phyloP scores from a whole-genome alignment of 495 filamentous ascomycete species.

The Neurospora tetraspora region DNA sequence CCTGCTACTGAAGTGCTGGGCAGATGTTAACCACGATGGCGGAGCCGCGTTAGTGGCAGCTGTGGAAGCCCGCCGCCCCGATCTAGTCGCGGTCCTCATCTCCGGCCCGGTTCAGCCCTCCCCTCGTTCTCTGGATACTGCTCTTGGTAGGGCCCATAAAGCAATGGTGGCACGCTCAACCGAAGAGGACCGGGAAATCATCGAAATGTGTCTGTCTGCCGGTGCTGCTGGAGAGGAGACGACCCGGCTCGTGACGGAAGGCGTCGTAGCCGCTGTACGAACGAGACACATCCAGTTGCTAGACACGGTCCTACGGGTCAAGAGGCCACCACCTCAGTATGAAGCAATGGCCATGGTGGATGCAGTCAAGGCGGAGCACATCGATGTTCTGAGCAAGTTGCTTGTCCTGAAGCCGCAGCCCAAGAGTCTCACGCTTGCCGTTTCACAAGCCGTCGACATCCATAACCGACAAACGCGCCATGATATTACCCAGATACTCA shows the following conservation, averaged over 20 bases:
- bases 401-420: slow-evolving; percentile 13
- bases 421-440: slow-evolving; percentile 11
- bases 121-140: slow-evolving; percentile 16
- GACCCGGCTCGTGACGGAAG: slow-evolving; percentile 12
- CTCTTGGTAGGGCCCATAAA: slow-evolving; percentile 9
- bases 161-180: slow-evolving; percentile 6
- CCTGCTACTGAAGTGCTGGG: slow-evolving; percentile 17
- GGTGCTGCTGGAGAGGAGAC: slow-evolving; percentile 19
- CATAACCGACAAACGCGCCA: slow-evolving; percentile 7
- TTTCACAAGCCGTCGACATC: slow-evolving; percentile 16
- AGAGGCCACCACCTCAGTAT: slow-evolving; percentile 6
- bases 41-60: slow-evolving; percentile 15
- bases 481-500: slow-evolving; percentile 9
- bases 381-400: slow-evolving; percentile 14
- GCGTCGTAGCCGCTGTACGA: slow-evolving; percentile 13
- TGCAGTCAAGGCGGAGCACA: slow-evolving; percentile 13
- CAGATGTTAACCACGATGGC: slow-evolving; percentile 20
- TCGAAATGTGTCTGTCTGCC: slow-evolving; percentile 17
- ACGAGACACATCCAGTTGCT: slow-evolving; percentile 7
- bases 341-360: slow-evolving; percentile 18
- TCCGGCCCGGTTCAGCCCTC: slow-evolving; percentile 17
- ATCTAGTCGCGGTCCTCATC: slow-evolving; percentile 15
- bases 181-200: slow-evolving; percentile 5
- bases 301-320: slow-evolving; percentile 12
- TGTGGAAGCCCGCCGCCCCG: slow-evolving; percentile 14